Evolutionary conservation across 2,329 filamentous ascomycete genomes (phyloP), one percentile per base, ranked within the genome.

Genomic region (Apiospora marii): DNA sequence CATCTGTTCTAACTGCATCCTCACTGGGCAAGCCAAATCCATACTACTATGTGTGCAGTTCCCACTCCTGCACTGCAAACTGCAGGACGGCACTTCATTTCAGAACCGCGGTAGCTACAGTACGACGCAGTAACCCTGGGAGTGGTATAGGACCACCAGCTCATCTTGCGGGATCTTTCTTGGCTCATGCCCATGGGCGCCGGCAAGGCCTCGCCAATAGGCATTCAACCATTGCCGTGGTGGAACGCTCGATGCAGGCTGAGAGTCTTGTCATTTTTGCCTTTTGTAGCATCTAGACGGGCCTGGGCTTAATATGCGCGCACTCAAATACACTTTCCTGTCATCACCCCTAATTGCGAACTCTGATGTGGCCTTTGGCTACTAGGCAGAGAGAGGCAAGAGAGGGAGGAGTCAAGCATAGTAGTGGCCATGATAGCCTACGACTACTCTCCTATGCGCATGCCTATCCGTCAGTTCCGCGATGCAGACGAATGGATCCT

Each of bases 41-140:
- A 61, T 34, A n/a, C n/a, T n/a, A n/a, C n/a, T n/a, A 3, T 61
- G 30, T 37, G 37, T 22, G 53, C 53, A n/a, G 58, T 24, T 41
- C 58, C 58, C 58, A 64, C 58, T 51, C 58, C 58, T 64, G 58
- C 58, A 41, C 58, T 64, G 58, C 58, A 64, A 19, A 41, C 58
- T 64, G n/a, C 58, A 41, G 34, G n/a, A 64, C 58, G 58, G 53
- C 53, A 61, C 53, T 61, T 61, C 53, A 61, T 61, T 61, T 61
- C 53, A 61, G 27, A 7, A 34, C 22, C 22, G 27, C 22, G 53
- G 30, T 61, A 8, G 53, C 53, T 61, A 61, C 27, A 30, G 27
- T 30, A 30, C 53, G 19, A 37, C 53, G 53, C 53, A 61, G 34
- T 37, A 61, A 22, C 30, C 30, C 53, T 22, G 16, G 30, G 30